Conservation (phyloP, 768 basidiomycete species). For the Tylopilus balloui region DNA sequence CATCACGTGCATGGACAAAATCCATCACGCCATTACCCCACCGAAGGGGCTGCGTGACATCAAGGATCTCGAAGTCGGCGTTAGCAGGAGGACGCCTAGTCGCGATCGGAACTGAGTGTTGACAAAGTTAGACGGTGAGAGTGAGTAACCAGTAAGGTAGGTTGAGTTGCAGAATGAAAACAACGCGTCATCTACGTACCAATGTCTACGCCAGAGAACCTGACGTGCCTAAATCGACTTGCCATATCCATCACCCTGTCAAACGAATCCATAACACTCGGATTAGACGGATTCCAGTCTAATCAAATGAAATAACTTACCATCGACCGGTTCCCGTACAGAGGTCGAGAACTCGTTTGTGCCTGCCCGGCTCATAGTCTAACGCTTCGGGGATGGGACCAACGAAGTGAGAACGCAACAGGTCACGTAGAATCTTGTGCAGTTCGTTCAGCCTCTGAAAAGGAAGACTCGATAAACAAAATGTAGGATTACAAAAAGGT, state of each 20-base stretch:
- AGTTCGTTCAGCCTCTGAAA: conserved; percentile 49
- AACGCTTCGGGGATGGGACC: conserved; percentile 58
- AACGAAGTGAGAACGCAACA: conserved; percentile 55
- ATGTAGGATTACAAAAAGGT: background rate
- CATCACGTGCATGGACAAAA: conserved; percentile 59
- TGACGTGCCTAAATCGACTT: conserved; percentile 53
- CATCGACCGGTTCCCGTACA: conserved; percentile 74
- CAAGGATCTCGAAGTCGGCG: conserved; percentile 62
- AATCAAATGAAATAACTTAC: conserved; percentile 37
- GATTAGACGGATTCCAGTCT: conserved; percentile 18
- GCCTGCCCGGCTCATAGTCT: conserved; percentile 35
- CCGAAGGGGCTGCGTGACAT: conserved; percentile 49
- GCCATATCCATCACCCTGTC: conserved; percentile 76
- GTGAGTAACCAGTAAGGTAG: too few species aligned
- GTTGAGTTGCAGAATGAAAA: conserved; percentile 9
- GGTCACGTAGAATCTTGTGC: conserved; percentile 45
- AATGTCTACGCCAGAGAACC: conserved; percentile 71
- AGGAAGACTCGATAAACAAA: background rate
- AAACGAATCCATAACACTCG: conserved; percentile 9
- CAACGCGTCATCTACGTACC: conserved; percentile 42
- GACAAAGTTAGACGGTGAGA: conserved; percentile 7
- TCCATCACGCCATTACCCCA: conserved; percentile 58
- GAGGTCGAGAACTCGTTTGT: conserved; percentile 62
- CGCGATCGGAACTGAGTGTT: conserved; percentile 59
- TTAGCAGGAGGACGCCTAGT: conserved; percentile 58